A percentile compares a stretch with the other conserved stretches of the same genome.
These are phyloP conservation scores for Cystofilobasidium capitatum DNA, from an alignment of 768 basidiomycete species.

Conservation along the genomic window DNA sequence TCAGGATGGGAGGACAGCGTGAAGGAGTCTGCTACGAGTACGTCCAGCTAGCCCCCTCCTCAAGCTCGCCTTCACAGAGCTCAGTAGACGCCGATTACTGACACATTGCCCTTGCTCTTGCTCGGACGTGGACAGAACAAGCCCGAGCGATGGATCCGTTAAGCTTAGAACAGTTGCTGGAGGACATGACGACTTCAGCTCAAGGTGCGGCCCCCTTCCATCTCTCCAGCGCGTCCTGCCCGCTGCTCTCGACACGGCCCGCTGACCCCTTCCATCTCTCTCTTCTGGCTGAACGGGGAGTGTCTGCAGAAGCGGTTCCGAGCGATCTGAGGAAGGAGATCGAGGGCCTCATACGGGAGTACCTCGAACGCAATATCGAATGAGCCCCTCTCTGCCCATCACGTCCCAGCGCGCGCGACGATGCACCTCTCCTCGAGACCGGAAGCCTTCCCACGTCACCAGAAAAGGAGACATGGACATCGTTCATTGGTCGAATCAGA, in stretches of 20 bases:
- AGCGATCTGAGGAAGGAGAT: neutral
- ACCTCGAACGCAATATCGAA: slow-evolving; percentile 1
- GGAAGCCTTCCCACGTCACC: too few relatives aligned
- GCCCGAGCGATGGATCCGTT: neutral
- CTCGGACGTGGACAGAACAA: neutral
- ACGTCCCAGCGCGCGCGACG: too few relatives aligned
- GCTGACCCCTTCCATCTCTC: neutral
- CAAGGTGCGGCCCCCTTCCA: neutral
- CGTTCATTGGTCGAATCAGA: neutral
- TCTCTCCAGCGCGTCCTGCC: too few relatives aligned
- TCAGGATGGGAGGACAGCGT: neutral
- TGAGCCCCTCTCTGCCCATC: too few relatives aligned
- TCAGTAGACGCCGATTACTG: neutral
- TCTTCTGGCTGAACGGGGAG: neutral
- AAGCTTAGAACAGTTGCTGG: neutral
- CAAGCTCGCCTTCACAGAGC: neutral
- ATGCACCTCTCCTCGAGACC: too few relatives aligned
- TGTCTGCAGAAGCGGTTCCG: neutral
- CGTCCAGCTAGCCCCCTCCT: neutral
- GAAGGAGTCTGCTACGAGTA: neutral
- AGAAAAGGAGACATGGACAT: neutral
- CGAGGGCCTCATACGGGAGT: neutral
- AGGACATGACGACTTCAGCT: neutral
- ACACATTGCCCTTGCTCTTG: neutral
- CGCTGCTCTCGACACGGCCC: neutral